Percentiles rank a stretch among this genome's conserved stretches.
phyloP scores from a whole-genome alignment of 257 asterid genomes.

The Petrea volubilis region DNA sequence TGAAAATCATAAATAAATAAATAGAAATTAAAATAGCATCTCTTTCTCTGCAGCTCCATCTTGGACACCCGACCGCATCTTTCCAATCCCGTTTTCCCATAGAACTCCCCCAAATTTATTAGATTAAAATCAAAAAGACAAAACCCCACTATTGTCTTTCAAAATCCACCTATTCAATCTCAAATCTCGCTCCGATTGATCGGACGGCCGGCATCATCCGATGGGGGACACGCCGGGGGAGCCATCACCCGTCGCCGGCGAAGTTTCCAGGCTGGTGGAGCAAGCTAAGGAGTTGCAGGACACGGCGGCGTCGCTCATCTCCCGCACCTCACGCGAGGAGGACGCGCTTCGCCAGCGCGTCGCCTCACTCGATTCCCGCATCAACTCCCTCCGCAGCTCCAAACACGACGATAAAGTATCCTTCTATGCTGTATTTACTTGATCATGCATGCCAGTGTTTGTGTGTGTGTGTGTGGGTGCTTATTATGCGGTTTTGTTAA shows the following conservation, averaged over 20 bases:
- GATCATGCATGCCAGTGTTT: slow-evolving; percentile 28
- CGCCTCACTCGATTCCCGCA: slow-evolving; percentile 64
- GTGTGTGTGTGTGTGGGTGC: too few relatives aligned
- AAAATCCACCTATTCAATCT: slow-evolving; percentile 23
- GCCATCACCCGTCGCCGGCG: slow-evolving; percentile 38
- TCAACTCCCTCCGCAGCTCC: slow-evolving; percentile 56
- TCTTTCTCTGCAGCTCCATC: background rate
- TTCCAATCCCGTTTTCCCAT: slow-evolving; percentile 17
- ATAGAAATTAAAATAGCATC: background rate
- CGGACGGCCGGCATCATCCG: slow-evolving; percentile 27
- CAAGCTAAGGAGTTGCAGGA: slow-evolving; percentile 95
- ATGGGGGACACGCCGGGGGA: slow-evolving; percentile 70
- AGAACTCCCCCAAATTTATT: slow-evolving; percentile 12
- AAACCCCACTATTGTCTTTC: background rate
- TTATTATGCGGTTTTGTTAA: slow-evolving; percentile 1
- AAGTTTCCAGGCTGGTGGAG: slow-evolving; percentile 60
- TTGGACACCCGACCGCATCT: slow-evolving; percentile 12
- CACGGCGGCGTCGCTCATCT: slow-evolving; percentile 71
- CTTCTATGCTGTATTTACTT: background rate
- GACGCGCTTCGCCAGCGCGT: slow-evolving; percentile 89
- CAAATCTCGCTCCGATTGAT: slow-evolving; percentile 29
- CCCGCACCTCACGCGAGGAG: slow-evolving; percentile 76
- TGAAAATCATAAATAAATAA: too few relatives aligned
- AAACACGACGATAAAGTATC: slow-evolving; percentile 58
- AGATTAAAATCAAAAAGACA: background rate